Conservation (phyloP, 1,284 basidiomycete genomes). For the Ganoderma sp. region DNA sequence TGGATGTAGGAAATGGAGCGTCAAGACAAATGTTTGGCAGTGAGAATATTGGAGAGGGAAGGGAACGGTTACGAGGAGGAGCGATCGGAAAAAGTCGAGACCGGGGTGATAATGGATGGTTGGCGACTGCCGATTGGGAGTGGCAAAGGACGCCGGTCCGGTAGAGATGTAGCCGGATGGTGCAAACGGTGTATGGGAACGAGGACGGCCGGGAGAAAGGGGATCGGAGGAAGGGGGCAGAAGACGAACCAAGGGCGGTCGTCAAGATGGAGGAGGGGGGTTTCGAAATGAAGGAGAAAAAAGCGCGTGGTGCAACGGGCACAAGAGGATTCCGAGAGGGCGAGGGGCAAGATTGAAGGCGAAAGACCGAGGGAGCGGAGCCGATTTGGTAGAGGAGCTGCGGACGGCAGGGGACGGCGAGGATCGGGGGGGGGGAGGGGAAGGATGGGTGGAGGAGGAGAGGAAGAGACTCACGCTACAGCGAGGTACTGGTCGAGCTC, state of each 20-base stretch:
- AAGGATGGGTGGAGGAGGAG: slow-evolving; percentile 5
- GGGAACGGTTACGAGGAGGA: background rate
- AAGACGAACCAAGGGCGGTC: background rate
- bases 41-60: background rate
- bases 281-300: background rate
- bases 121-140: background rate
- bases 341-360: background rate
- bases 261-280: slow-evolving; percentile 6
- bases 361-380: background rate
- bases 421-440: background rate
- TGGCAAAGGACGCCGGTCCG: background rate
- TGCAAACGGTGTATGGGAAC: background rate
- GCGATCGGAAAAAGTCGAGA: background rate
- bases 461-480: slow-evolving; percentile 68
- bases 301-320: too few species aligned
- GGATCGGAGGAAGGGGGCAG: background rate
- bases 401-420: background rate
- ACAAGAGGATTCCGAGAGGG: background rate
- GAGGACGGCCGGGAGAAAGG: background rate
- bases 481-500: slow-evolving; percentile 83
- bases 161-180: background rate
- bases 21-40: background rate
- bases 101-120: background rate
- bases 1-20: background rate
- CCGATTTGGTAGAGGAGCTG: background rate